A percentile compares a stretch with the other conserved stretches of the same genome.
phyloP scores from a whole-genome alignment of 2,329 filamentous ascomycete genomes.

The Paraphoma sp. region DNA sequence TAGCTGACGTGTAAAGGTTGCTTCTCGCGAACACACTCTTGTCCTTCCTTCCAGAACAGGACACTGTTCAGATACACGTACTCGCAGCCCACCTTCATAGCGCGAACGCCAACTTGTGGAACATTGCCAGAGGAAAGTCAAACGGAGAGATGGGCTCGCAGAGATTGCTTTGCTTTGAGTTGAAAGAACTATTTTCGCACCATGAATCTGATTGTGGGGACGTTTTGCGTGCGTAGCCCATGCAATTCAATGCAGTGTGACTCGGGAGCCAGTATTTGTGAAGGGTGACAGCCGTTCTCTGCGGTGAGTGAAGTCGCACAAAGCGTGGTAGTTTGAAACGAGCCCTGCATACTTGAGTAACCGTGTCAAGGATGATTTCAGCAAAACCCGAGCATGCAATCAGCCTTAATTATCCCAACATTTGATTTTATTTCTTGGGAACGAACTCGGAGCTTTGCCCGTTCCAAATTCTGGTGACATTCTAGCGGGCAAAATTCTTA shows the following conservation, averaged over 20 bases:
- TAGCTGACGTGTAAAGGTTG: constrained; percentile 15
- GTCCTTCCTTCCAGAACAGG: constrained; percentile 8
- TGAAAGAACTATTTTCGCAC: background rate
- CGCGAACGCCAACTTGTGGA: background rate
- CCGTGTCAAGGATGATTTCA: background rate
- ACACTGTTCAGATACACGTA: background rate
- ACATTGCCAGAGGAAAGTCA: background rate
- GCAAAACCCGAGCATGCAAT: background rate
- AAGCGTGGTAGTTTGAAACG: constrained; percentile 6
- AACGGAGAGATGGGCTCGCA: background rate
- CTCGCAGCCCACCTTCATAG: background rate
- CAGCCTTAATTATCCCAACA: too few species aligned
- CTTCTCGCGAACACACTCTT: constrained; percentile 3
- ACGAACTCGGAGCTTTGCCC: too few species aligned
- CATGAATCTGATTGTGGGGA: too few species aligned
- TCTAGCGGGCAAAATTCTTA: too few species aligned
- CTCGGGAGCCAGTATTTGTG: background rate
- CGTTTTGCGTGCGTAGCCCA: too few species aligned
- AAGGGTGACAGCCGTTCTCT: background rate
- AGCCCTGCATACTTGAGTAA: constrained; percentile 1
- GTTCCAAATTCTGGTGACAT: too few species aligned
- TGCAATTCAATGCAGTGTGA: background rate
- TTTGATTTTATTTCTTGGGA: too few species aligned
- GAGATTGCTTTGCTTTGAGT: background rate
- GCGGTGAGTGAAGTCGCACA: constrained; percentile 11